Base-by-base conservation (phyloP, 2,329 filamentous ascomycete species). In the Aureobasidium leucospermi region DNA sequence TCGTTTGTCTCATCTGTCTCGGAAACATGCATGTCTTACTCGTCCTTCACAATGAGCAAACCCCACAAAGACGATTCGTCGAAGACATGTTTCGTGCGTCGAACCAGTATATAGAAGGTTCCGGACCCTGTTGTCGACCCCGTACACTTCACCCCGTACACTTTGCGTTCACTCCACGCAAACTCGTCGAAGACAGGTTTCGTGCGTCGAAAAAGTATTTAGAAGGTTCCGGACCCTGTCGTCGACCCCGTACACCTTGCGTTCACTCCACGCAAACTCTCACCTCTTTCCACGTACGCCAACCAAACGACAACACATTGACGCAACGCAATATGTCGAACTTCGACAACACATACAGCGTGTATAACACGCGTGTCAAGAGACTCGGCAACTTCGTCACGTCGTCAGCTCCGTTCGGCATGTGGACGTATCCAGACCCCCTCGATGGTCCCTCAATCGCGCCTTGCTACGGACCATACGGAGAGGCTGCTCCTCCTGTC, bases 381-480 rank as follows among this genome's bases (percentile, higher is more conserved):
- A 45, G 19, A 28, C 10, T 59, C 4, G 4, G n/a, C 45, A 34
- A 31, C 16, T 19, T n/a, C 31, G 11, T 19, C 23, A n/a, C 16
- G 13, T 9, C 39, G 8, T 13, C 2, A 8, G 16, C 51, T 23
- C 41, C 19, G n/a, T 59, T 46, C 32, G 48, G 47, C 3, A 31
- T 52, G 13, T 59, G 58, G 58, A 39, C 58, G 2, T 10, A n/a
- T 5, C 31, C 28, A 4, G 2, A 13, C 6, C 38, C 58, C 3
- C 10, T 38, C 31, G 48, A 59, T 4, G 41, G 11, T 13, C 39
- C 46, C 13, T 46, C 39, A 4, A 8, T 13, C 6, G 47, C 58
- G 10, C 28, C 48, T 5, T 45, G 45, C 23, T 59, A 59, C n/a
- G 29, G 31, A 10, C 58, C 58, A 8, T 59, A 46, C n/a, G 58